Base-by-base conservation (phyloP, 106 monocot genomes). In the Dendrobium huoshanense region DNA sequence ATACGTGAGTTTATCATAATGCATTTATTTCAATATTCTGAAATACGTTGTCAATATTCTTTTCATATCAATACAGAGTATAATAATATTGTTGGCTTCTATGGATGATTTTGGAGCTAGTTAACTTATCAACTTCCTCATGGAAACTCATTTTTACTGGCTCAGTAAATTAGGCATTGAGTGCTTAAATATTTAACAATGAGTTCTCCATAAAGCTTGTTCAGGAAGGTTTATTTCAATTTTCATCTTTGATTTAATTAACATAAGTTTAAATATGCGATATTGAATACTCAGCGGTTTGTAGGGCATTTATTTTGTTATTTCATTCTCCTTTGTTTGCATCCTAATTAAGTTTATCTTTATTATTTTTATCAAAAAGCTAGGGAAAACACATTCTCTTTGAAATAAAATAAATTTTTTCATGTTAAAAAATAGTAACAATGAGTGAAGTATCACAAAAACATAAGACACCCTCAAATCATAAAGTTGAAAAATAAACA, bases 1-100 rank as follows among this genome's bases (percentile, higher is more conserved):
- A 81, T 56, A 85, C 76, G 85, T 85, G 80, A 77, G 85, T 72
- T 47, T 48, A 55, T 73, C 29, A 33, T 73, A 9, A 18, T 61
- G 51, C 44, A 55, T 9, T 75, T 43, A 51, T 72, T 27, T 68
- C 48, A 11, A 41, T 70, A 43, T 41, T 41, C 43, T 80, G 51
- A 4, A 70, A 29, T 68, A 68, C 1, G 0, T 80, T n/a, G 4
- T 4, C 37, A 40, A 18, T 16, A 20, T 22, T n/a, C 27, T 58
- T 78, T 47, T 40, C 78, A 18, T 55, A 31, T 8, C 77, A 0
- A 6, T 29, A 6, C 77, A n/a, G 3, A 33, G 29, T 7, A 64
- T 2, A 44, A 59, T 8, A 44, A 37, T 20, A 48, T 48, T 48
- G 48, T 48, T 48, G 48, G 11, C 11, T 48, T 48, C 11, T 48